A percentile compares a stretch with the other conserved stretches of the same genome.
Evolutionary conservation across 2,329 filamentous ascomycete genomes (phyloP).

Genomic region (Neofusicoccum sp.): DNA sequence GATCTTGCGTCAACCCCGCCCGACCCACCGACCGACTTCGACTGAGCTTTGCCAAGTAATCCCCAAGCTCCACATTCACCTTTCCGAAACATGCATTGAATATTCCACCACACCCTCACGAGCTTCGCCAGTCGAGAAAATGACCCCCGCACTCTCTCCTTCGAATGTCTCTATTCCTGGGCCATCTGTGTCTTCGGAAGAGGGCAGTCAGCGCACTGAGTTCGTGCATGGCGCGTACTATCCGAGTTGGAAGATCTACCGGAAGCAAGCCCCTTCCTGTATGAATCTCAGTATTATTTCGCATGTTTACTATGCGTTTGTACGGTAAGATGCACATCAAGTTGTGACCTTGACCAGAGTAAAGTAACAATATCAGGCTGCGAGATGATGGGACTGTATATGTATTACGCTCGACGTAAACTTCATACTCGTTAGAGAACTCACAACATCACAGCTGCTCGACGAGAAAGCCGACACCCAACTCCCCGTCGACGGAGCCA

Average conservation of each 20-base stretch:
- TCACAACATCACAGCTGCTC: slow-evolving; percentile 46
- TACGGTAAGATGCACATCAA: neutral
- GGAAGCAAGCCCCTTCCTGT: slow-evolving; percentile 68
- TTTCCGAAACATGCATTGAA: neutral
- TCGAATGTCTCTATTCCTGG: neutral
- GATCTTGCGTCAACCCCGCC: neutral
- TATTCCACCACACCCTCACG: neutral
- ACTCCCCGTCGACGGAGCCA: slow-evolving; percentile 65
- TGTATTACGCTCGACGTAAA: neutral
- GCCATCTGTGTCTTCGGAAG: neutral
- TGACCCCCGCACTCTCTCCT: neutral
- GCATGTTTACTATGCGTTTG: slow-evolving; percentile 67
- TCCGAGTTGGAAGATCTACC: slow-evolving; percentile 72
- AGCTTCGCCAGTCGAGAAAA: neutral
- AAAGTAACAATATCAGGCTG: neutral
- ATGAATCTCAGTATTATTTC: slow-evolving; percentile 59
- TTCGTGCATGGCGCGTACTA: slow-evolving; percentile 76
- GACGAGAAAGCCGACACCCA: slow-evolving; percentile 75
- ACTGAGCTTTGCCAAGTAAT: neutral
- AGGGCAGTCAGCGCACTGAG: slow-evolving; percentile 7
- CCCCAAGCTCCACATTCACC: neutral
- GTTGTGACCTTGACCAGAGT: neutral
- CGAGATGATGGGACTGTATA: neutral
- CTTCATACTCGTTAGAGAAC: neutral
- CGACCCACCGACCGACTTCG: neutral